These are phyloP conservation scores for Aquilaria yunnanensis DNA, from an alignment of 345 rosid genomes.

Conservation along the genomic window DNA sequence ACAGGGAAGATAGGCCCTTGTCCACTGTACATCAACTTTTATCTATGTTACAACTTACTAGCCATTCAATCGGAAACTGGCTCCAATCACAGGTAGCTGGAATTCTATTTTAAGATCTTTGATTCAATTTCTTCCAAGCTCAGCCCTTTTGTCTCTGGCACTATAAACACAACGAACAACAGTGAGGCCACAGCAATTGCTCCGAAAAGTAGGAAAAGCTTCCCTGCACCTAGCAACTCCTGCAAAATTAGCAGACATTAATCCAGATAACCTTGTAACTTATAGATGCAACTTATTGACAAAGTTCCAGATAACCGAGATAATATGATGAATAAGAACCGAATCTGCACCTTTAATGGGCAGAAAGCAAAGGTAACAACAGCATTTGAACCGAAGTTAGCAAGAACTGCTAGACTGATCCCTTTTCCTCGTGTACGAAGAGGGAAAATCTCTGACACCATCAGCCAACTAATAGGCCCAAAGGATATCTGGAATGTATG, in stretches of 20 bases:
- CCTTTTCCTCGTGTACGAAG: slow-evolving; percentile 86
- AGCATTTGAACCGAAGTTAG: slow-evolving; percentile 95
- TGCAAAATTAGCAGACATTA: slow-evolving; percentile 29
- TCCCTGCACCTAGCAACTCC: slow-evolving; percentile 84
- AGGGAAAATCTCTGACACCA: slow-evolving; percentile 96
- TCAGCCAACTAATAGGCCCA: slow-evolving; percentile 99
- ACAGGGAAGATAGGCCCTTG: no score
- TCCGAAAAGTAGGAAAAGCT: slow-evolving; percentile 83
- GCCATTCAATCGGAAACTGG: no score
- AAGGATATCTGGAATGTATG: slow-evolving; percentile 61
- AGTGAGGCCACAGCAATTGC: slow-evolving; percentile 68
- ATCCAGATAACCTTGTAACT: not conserved
- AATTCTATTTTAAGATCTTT: slow-evolving; percentile 60
- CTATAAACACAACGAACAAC: slow-evolving; percentile 41
- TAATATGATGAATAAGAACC: not conserved
- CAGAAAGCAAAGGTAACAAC: slow-evolving; percentile 92
- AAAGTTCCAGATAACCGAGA: not conserved
- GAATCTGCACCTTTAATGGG: slow-evolving; percentile 65
- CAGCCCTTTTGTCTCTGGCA: slow-evolving; percentile 97
- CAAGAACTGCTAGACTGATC: slow-evolving; percentile 86
- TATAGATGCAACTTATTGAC: not conserved
- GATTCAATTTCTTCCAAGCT: slow-evolving; percentile 96
- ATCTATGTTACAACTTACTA: no score
- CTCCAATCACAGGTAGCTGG: not conserved
- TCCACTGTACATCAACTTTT: no score